These are phyloP conservation scores for Fusarium sp. DNA, from an alignment of 2,329 filamentous ascomycete species.

Conservation along the genomic window DNA sequence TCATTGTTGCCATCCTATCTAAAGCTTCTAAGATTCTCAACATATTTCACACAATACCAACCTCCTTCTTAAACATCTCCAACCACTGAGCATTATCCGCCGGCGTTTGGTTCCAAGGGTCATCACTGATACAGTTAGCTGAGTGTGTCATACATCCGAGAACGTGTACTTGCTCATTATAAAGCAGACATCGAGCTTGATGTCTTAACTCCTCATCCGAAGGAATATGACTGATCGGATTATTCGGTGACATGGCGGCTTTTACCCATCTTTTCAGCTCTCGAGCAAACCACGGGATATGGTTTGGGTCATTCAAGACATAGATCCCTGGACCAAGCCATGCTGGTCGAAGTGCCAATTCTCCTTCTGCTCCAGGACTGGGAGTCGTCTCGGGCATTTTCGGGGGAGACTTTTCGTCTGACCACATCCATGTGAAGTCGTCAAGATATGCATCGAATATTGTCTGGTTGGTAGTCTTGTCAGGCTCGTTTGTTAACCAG, in stretches of 20 bases:
- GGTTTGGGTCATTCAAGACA: slow-evolving; percentile 43
- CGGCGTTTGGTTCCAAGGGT: slow-evolving; percentile 68
- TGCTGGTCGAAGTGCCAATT: slow-evolving; percentile 14
- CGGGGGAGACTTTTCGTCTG: neutral
- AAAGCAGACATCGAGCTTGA: slow-evolving; percentile 50
- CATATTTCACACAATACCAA: slow-evolving; percentile 52
- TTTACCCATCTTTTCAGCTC: slow-evolving; percentile 45
- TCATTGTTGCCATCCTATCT: too few species aligned
- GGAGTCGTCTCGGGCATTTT: neutral
- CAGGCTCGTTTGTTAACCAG: neutral
- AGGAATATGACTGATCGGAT: slow-evolving; percentile 47
- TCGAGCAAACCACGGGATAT: slow-evolving; percentile 38
- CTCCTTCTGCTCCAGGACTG: neutral
- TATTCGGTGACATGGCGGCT: slow-evolving; percentile 49
- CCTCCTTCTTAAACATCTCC: slow-evolving; percentile 65
- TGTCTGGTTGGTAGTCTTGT: neutral
- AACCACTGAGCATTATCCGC: slow-evolving; percentile 69
- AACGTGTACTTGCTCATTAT: slow-evolving; percentile 42
- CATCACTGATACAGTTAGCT: slow-evolving; percentile 55
- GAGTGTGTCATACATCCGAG: fast-evolving
- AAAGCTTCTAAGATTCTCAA: neutral
- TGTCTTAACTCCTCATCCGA: slow-evolving; percentile 52
- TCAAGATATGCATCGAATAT: neutral
- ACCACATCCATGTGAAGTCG: slow-evolving; percentile 1
- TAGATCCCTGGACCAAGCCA: slow-evolving; percentile 32